phyloP scores from a whole-genome alignment of 2,329 filamentous ascomycete species.

The Huntiella moniliformis region DNA sequence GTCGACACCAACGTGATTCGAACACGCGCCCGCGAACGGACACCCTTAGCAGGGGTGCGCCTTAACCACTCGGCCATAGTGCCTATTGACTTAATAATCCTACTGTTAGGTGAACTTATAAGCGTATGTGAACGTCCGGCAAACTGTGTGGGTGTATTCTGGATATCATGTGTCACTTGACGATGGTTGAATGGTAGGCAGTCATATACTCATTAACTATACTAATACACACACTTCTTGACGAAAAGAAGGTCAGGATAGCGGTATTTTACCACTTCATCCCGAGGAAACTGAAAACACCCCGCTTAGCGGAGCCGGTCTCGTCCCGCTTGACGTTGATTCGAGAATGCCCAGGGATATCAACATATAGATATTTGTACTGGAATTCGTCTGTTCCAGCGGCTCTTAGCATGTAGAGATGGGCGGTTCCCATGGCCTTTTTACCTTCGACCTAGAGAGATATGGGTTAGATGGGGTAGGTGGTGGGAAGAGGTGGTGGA shows the following conservation, averaged over 20 bases:
- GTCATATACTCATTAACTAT: not conserved
- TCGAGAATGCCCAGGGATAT: conserved; percentile 51
- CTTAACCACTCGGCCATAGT: conserved; percentile 12
- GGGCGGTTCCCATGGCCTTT: conserved; percentile 50
- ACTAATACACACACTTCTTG: not conserved
- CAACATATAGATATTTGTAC: conserved; percentile 64
- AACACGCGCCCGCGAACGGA: conserved; percentile 11
- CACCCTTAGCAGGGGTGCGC: conserved; percentile 11
- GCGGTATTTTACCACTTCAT: conserved; percentile 30
- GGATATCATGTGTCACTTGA: no score
- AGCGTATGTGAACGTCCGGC: not conserved
- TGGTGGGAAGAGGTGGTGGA: conserved; percentile 3
- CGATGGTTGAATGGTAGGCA: no score
- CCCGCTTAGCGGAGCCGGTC: conserved; percentile 16
- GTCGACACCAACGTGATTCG: conserved; percentile 11
- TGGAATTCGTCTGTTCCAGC: conserved; percentile 47
- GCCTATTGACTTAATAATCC: not conserved
- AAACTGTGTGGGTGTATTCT: not conserved
- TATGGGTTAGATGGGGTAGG: conserved; percentile 12
- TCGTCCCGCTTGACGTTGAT: conserved; percentile 47
- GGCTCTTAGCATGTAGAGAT: conserved; percentile 57
- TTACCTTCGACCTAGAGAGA: conserved; percentile 51
- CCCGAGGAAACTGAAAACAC: conserved; percentile 39
- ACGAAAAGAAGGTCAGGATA: not conserved
- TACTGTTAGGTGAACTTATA: not conserved